A percentile compares a stretch with the other conserved stretches of the same genome.
phyloP scores from a whole-genome alignment of 257 asterid genomes.

The Penstemon newberryi region DNA sequence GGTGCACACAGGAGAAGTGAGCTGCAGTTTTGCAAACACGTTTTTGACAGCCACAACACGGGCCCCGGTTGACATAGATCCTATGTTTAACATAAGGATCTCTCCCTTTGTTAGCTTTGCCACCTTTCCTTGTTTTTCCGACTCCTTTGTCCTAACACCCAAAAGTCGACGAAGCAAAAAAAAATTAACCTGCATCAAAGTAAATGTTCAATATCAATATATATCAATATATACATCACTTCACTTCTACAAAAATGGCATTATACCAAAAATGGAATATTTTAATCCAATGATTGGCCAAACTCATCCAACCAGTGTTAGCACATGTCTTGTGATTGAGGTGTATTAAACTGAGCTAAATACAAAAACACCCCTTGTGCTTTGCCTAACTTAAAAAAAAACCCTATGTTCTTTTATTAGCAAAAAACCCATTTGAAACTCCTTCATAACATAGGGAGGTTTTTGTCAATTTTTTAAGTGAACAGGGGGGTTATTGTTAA shows the following conservation, averaged over 20 bases:
- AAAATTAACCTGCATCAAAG: slow-evolving; percentile 69
- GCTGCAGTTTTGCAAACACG: slow-evolving; percentile 82
- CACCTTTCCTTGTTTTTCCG: slow-evolving; percentile 87
- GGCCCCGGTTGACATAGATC: slow-evolving; percentile 98
- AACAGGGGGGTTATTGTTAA: too few species aligned
- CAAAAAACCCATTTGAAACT: too few species aligned
- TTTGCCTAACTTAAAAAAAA: too few species aligned
- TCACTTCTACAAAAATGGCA: background rate
- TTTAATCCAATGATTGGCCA: too few species aligned
- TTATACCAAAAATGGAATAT: background rate
- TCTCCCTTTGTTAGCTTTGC: slow-evolving; percentile 86
- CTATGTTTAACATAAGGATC: slow-evolving; percentile 94
- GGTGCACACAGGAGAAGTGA: slow-evolving; percentile 96
- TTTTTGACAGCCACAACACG: slow-evolving; percentile 87
- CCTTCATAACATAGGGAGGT: too few species aligned
- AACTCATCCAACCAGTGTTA: too few species aligned
- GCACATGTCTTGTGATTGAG: too few species aligned
- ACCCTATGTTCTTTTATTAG: too few species aligned
- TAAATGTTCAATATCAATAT: background rate
- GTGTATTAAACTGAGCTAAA: too few species aligned
- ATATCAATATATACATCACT: background rate
- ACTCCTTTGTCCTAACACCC: slow-evolving; percentile 93
- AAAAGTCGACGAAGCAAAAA: slow-evolving; percentile 78
- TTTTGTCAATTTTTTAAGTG: too few species aligned
- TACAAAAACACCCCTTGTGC: too few species aligned